Evolutionary conservation across 345 rosid genomes (phyloP), one percentile per base, ranked within the genome.

Genomic region (Geranium rotundifolium): DNA sequence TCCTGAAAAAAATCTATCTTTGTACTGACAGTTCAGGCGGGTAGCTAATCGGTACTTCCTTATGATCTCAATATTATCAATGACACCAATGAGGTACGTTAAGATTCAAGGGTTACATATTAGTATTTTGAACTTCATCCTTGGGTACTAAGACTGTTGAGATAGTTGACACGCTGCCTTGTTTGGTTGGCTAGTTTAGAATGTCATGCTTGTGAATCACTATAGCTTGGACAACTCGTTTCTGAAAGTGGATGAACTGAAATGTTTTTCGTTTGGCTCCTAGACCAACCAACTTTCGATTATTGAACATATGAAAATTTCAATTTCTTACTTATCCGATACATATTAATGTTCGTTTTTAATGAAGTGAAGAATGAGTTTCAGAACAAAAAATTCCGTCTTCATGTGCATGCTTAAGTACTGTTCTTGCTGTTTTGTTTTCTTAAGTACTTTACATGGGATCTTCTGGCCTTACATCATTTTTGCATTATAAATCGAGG

Each of bases 1-100:
- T 72, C 59, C 77, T 84, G 73, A 80, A 59, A 73, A 34, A 54
- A 63, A 29, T 27, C n/a, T 68, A 61, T 79, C 20, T 76, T 81
- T 72, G 15, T 46, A 68, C 64, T 86, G 86, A 77, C 97, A 90
- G 99, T 95, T 95, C 79, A 88, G 99, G 81, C 97, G 97, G 81
- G 96, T 95, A 62, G 99, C 99, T 19, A 95, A 95, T 74, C 76
- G 84, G 60, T 95, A 95, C 88, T 90, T 95, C 74, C 91, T 95
- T 67, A 79, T 86, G 78, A 91, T 95, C 65, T 90, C 99, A 54
- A 86, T 89, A 74, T 81, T 95, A 71, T 95, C 99, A 3, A 81
- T 88, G 73, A 90, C 97, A 56, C 97, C 97, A 37, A 88, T 90
- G 77, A 95, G 99, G 99, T 90, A 83, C 59, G 64, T 62, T 30